Conservation (phyloP, 148 eudicot species). For the Euryodendron excelsum region DNA sequence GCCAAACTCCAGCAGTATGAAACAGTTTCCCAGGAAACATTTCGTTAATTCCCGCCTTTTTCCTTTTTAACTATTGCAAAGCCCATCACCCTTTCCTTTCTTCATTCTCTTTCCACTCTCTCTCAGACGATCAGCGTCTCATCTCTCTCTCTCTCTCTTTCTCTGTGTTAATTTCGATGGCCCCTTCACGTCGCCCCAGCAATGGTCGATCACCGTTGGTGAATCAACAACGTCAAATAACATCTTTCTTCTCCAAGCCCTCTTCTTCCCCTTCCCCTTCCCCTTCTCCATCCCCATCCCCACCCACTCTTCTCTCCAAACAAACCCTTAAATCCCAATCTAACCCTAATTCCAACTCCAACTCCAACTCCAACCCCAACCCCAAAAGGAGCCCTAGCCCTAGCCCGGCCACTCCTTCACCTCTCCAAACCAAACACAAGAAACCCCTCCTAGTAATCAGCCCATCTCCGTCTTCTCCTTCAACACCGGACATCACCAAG, state of each 20-base stretch:
- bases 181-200: slow-evolving; percentile 48
- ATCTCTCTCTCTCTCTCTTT: slow-evolving; percentile 4
- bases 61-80: no score
- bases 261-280: slow-evolving; percentile 28
- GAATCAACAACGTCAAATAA: slow-evolving; percentile 84
- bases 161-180: slow-evolving; percentile 32
- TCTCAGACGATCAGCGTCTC: background rate
- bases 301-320: slow-evolving; percentile 31
- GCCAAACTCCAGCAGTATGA: slow-evolving; percentile 17
- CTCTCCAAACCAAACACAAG: slow-evolving; percentile 42
- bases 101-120: background rate
- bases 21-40: no score
- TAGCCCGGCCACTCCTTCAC: slow-evolving; percentile 63
- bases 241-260: slow-evolving; percentile 67
- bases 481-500: slow-evolving; percentile 5
- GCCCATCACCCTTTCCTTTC: background rate
- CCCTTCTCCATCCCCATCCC: slow-evolving; percentile 33
- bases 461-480: slow-evolving; percentile 22
- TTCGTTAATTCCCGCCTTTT: no score
- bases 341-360: slow-evolving; percentile 30
- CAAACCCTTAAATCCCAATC: slow-evolving; percentile 40
- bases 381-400: slow-evolving; percentile 25
- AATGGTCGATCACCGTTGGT: slow-evolving; percentile 89
- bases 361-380: slow-evolving; percentile 20
- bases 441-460: slow-evolving; percentile 60